Evolutionary conservation across 2,329 filamentous ascomycete species (phyloP), one percentile per base, ranked within the genome.

Genomic region (Fusarium tricinctum): DNA sequence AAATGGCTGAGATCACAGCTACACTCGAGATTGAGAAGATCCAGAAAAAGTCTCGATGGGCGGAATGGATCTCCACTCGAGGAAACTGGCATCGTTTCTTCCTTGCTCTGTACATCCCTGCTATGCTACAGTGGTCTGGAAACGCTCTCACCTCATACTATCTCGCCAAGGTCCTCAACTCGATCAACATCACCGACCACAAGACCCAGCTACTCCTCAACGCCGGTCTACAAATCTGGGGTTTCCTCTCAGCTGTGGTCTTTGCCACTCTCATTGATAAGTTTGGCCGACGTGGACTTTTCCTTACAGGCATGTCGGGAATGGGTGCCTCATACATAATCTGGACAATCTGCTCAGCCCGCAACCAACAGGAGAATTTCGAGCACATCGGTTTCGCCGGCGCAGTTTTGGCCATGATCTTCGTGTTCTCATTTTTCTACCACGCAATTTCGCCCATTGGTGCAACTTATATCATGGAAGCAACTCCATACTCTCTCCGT

Each of bases 381-480:
- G 55, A 73, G 8, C 54, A 73, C 2, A 72, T 56, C 0, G 70
- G 70, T 2, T 80, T 80, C 17, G 83, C 81, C 2, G 78, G 80
- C 19, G 83, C 79, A 6, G 81, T 84, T 13, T 79, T 86, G 38
- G 81, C 81, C 20, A 74, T 74, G 71, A 74, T 74, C 2, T 74
- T 74, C 19, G 43, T 74, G 2, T 74, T 71, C 13, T 68, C 64
- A 0, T 58, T 69, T 10, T 72, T 68, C 39, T 74, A 74, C 15
- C 72, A 74, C 9, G 75, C 75, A 26, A 82, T 77, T 69, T 80
- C 79, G 6, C 79, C 80, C 23, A 75, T 84, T 12, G 75, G 81
- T 2, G 77, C 83, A 19, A 78, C 78, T 8, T 85, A 85, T 66
- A 78, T 79, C 23, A 80, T 82, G 60, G 83, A 85, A 59, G 81